phyloP scores from a whole-genome alignment of 2,329 filamentous ascomycete species.

The Pseudogymnoascus pannorum region DNA sequence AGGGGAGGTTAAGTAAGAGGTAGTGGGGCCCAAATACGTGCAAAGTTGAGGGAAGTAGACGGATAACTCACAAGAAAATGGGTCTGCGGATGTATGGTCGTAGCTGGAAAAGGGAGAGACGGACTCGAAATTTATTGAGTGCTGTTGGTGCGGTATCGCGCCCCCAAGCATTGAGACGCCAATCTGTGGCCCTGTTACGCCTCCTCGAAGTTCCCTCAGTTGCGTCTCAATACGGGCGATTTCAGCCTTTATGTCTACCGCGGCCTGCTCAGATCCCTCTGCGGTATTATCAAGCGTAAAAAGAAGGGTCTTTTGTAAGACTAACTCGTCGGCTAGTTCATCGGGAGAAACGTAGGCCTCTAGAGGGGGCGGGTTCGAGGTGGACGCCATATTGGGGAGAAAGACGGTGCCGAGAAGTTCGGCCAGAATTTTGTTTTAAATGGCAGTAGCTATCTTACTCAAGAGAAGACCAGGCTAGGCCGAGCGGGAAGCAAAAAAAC shows the following conservation, averaged over 20 bases:
- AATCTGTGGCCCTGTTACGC: neutral
- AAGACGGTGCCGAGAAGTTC: neutral
- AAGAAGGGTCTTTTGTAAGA: constrained; percentile 30
- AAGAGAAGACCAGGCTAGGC: neutral
- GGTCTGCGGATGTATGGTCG: neutral
- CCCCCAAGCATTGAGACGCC: neutral
- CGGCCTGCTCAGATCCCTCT: constrained; percentile 16
- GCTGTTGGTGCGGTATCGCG: neutral
- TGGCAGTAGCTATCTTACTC: neutral
- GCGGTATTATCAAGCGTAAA: constrained; percentile 29
- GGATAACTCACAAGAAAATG: constrained; percentile 3
- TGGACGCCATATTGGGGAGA: constrained; percentile 2
- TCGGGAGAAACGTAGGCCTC: constrained; percentile 9
- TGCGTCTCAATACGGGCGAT: constrained; percentile 15
- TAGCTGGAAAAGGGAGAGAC: neutral
- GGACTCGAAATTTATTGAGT: neutral
- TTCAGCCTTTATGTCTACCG: constrained; percentile 16
- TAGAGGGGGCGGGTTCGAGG: neutral
- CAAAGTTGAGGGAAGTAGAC: neutral
- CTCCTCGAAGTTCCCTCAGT: neutral
- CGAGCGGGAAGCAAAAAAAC: neutral
- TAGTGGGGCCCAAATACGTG: neutral
- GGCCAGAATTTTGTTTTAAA: neutral
- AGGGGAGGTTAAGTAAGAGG: neutral
- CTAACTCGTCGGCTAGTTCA: constrained; percentile 10